These are phyloP conservation scores for Heracleum sosnowskyi DNA, from an alignment of 129 eudicot genomes.

Conservation along the genomic window DNA sequence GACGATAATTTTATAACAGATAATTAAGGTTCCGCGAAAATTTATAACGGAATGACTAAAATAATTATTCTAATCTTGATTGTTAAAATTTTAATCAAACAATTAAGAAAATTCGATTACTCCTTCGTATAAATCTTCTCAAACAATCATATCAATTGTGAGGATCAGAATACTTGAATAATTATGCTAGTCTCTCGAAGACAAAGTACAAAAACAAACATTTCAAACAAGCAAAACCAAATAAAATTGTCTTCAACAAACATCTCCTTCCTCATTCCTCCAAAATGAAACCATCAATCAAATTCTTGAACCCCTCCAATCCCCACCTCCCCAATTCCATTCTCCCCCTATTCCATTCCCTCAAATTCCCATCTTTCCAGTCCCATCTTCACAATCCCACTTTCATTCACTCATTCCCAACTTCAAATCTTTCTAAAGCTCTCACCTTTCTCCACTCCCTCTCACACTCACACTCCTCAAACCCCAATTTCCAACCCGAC, in stretches of 20 bases:
- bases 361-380: neutral
- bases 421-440: conserved; percentile 7
- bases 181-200: too few species aligned
- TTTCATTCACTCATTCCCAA: conserved; percentile 8
- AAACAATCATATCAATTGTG: too few species aligned
- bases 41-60: too few species aligned
- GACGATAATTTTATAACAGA: too few species aligned
- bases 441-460: conserved; percentile 20
- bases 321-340: conserved; percentile 17
- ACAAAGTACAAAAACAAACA: too few species aligned
- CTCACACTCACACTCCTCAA: conserved; percentile 12
- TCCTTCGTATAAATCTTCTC: too few species aligned
- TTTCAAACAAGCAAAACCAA: neutral
- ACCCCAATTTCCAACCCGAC: conserved; percentile 7
- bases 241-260: neutral
- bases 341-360: conserved; percentile 18
- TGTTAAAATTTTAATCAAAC: too few species aligned
- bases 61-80: too few species aligned
- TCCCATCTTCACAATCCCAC: neutral
- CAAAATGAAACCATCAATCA: conserved; percentile 43
- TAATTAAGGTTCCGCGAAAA: too few species aligned
- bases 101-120: too few species aligned
- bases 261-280: neutral
- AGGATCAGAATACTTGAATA: too few species aligned
- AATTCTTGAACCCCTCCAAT: conserved; percentile 25